Evolutionary conservation across 192 early-diverging fungal species (phyloP), one percentile per base, ranked within the genome.

Genomic region (Rhizoclosmatium globosum): DNA sequence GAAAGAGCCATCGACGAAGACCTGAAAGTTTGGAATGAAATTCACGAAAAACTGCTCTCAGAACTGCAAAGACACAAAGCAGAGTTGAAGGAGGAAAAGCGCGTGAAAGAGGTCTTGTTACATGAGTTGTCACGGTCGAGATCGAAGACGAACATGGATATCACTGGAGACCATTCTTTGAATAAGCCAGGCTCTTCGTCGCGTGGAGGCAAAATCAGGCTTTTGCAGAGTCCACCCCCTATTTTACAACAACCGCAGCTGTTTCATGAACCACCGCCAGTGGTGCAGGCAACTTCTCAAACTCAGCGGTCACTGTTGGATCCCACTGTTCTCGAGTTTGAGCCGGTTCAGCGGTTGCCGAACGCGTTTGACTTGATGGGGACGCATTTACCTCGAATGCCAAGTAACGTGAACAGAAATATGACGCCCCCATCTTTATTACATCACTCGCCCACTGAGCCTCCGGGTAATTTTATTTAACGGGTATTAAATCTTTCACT

Each of bases 81-180:
- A 4, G 74, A 79, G 23, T 46, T 81, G 47, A 68, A 47, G 42
- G 74, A 81, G 23, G 80, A 81, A 50, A 78, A 58, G 38, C 62
- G 80, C 3, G 67, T 76, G 13, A 81, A 77, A 47, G 69, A 77
- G 21, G 71, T 68, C 11, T 46, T 81, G 13, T 50, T 81, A 11
- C 76, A 79, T 58, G 74, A 76, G 56, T 58, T 81, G 4, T 39
- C 76, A 53, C 31, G 64, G 31, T 38, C 74, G 4, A 56, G 60
- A 2, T 48, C 50, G 7, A 48, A 41, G 7, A 23, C 21, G 19
- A 17, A 17, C 6, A 53, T 53, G 50, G 9, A 7, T 53, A 17
- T 13, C 17, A 21, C 19, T 4, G 53, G 53, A 9, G 53, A 56
- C 53, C 9, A 56, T 56, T 56, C 53, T 56, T 9, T 56, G 53